Evolutionary conservation across 2,329 filamentous ascomycete genomes (phyloP).

Genomic region (Furcasterigmium furcatum): DNA sequence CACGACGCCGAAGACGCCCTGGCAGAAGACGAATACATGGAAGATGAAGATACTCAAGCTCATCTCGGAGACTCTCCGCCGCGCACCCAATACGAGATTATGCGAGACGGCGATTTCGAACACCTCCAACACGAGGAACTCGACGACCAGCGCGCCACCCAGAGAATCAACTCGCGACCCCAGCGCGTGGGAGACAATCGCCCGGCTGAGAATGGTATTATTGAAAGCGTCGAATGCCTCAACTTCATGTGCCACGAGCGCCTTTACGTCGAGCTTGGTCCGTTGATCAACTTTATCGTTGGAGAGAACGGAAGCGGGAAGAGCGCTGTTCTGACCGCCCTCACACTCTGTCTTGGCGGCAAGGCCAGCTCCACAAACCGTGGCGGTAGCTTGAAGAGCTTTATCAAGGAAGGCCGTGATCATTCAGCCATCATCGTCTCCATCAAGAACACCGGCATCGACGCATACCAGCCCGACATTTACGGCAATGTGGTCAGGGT

Average conservation of each 20-base stretch:
- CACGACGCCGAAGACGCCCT: conserved; percentile 15
- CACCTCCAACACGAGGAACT: conserved; percentile 54
- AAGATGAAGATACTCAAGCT: conserved; percentile 22
- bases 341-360: conserved; percentile 91
- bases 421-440: conserved; percentile 74
- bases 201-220: conserved; percentile 78
- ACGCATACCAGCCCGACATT: conserved; percentile 77
- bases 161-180: conserved; percentile 53
- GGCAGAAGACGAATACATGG: conserved; percentile 21
- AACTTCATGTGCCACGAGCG: conserved; percentile 97
- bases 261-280: conserved; percentile 80
- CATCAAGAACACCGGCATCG: conserved; percentile 85
- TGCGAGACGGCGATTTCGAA: conserved; percentile 56
- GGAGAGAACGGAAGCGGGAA: conserved; percentile 98
- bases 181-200: conserved; percentile 61
- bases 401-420: conserved; percentile 87
- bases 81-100: conserved; percentile 58
- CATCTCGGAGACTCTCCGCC: conserved; percentile 31
- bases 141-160: conserved; percentile 63
- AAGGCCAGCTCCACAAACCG: conserved; percentile 93
- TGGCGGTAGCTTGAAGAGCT: conserved; percentile 81
- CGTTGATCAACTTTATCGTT: conserved; percentile 96
- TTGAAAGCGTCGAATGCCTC: conserved; percentile 80
- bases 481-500: conserved; percentile 85
- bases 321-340: conserved; percentile 88